A percentile compares a stretch with the other conserved stretches of the same genome.
phyloP scores from a whole-genome alignment of 345 rosid genomes.

The Eucalyptus globulus region DNA sequence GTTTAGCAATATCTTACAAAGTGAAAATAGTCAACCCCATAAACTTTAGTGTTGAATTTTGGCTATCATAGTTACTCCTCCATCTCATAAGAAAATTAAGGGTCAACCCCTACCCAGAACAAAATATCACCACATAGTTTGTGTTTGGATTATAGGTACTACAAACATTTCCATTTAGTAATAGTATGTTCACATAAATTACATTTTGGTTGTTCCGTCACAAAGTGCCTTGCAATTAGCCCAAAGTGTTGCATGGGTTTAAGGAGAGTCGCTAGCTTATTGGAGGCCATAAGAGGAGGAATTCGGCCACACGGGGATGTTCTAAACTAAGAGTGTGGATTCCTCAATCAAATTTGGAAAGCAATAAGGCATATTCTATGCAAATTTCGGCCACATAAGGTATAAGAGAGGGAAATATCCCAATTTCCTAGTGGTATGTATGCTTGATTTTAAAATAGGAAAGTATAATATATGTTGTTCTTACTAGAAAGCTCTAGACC shows the following conservation, averaged over 20 bases:
- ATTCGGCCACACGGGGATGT: not conserved
- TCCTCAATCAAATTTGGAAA: not conserved
- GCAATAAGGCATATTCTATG: not conserved
- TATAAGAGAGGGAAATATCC: not conserved
- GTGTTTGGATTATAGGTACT: not conserved
- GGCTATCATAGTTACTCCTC: not conserved
- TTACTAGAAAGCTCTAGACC: not conserved
- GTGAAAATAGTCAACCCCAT: not conserved
- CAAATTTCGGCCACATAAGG: not conserved
- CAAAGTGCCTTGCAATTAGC: not conserved
- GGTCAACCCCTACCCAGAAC: not conserved
- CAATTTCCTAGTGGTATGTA: not conserved
- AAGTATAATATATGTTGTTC: not conserved
- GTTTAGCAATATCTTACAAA: not conserved
- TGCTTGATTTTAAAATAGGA: not conserved
- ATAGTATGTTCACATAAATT: not conserved
- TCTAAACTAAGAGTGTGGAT: not conserved
- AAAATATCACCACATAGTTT: not conserved
- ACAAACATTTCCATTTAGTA: not conserved
- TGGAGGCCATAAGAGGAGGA: not conserved
- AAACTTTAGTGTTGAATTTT: not conserved
- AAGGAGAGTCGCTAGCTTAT: not conserved
- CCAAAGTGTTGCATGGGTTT: not conserved
- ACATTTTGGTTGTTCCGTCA: not conserved
- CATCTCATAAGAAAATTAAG: not conserved